These are phyloP conservation scores for Glomus cerebriforme DNA, from an alignment of 192 early-diverging fungal genomes.

Conservation along the genomic window DNA sequence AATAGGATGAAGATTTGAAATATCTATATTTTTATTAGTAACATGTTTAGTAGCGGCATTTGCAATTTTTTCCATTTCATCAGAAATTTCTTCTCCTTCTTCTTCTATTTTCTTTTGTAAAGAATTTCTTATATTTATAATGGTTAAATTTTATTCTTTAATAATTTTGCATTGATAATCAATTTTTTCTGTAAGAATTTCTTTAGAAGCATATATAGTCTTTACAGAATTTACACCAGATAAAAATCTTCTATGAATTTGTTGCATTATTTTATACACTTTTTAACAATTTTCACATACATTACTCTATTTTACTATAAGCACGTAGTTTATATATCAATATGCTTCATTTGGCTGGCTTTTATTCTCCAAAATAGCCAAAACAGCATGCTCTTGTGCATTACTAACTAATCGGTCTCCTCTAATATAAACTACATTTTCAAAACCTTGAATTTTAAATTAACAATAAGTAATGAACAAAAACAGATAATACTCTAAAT, in stretches of 20 bases:
- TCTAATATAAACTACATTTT: no score
- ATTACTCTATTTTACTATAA: not conserved
- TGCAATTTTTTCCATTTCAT: not conserved
- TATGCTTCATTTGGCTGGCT: not conserved
- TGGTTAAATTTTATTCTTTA: not conserved
- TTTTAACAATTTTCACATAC: not conserved
- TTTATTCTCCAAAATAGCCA: not conserved
- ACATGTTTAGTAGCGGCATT: not conserved
- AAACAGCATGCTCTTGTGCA: no score
- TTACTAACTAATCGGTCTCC: no score
- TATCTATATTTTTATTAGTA: not conserved
- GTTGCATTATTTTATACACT: no score
- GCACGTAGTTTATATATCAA: not conserved
- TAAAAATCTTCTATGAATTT: no score
- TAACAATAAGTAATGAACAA: no score
- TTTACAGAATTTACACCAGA: not conserved
- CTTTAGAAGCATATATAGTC: not conserved
- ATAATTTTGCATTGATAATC: not conserved
- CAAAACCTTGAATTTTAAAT: no score
- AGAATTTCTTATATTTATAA: not conserved
- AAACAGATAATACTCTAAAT: no score
- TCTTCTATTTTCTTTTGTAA: not conserved
- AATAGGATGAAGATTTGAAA: slow-evolving; percentile 3
- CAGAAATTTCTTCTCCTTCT: not conserved
- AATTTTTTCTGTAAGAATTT: not conserved